A percentile compares a stretch with the other conserved stretches of the same genome.
Evolutionary conservation across 106 monocot species (phyloP).

Genomic region (Allium cepa): DNA sequence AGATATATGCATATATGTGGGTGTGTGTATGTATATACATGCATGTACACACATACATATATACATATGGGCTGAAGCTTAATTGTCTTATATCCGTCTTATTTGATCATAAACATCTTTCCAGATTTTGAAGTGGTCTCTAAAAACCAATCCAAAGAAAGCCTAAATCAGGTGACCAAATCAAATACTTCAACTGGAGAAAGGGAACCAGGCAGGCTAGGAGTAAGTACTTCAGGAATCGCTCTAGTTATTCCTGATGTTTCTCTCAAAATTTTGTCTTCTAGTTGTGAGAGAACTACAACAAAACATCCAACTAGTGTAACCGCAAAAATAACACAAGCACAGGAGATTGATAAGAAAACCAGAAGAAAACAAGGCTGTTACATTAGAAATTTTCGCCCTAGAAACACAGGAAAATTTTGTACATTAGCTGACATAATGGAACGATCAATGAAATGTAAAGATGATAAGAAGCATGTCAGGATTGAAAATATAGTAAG

Average conservation of each 20-base stretch:
- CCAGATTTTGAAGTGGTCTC: conserved; percentile 5
- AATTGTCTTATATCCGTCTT: background rate
- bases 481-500: conserved; percentile 7
- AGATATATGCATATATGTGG: too few species aligned
- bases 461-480: conserved; percentile 1
- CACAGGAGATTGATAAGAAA: background rate
- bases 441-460: conserved; percentile 16
- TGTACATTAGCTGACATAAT: conserved; percentile 51
- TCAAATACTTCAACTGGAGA: background rate
- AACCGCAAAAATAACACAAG: background rate
- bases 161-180: background rate
- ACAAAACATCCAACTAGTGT: conserved; percentile 2
- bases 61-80: background rate
- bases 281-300: conserved; percentile 6
- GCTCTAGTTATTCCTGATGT: background rate
- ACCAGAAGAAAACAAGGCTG: background rate
- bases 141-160: background rate
- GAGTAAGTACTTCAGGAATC: conserved; percentile 1
- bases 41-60: too few species aligned
- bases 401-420: conserved; percentile 33
- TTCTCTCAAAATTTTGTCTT: background rate
- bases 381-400: background rate
- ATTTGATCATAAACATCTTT: conserved; percentile 13
- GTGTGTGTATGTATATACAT: too few species aligned
- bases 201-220: background rate